Conservation (phyloP, 2,329 filamentous ascomycete species). For the Samsoniella hepiali region DNA sequence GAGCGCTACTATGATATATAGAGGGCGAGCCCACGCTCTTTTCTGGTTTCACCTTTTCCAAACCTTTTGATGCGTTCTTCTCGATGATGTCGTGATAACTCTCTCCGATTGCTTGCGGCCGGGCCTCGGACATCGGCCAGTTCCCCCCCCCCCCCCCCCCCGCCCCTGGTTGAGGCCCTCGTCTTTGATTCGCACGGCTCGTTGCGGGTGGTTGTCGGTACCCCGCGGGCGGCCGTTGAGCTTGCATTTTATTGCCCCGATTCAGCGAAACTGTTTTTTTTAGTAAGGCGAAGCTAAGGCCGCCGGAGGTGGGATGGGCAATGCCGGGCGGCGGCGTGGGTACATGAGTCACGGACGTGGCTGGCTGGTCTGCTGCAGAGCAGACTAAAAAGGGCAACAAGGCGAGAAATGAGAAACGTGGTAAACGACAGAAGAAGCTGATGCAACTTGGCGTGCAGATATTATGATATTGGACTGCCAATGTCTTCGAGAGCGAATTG, state of each 20-base stretch:
- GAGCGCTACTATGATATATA: conserved; percentile 1
- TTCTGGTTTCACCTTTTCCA: background rate
- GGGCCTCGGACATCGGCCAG: too few relatives aligned
- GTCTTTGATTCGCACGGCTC: background rate
- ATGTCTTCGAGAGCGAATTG: too few relatives aligned
- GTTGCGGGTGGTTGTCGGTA: background rate
- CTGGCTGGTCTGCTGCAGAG: too few relatives aligned
- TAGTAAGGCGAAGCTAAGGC: background rate
- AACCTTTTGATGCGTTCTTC: too few relatives aligned
- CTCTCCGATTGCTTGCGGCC: too few relatives aligned
- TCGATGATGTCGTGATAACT: too few relatives aligned
- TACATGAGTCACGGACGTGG: background rate
- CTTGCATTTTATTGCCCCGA: background rate
- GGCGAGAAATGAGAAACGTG: too few relatives aligned
- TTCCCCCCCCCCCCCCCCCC: too few relatives aligned
- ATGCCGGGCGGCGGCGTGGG: background rate
- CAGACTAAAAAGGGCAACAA: too few relatives aligned
- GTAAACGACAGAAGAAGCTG: too few relatives aligned
- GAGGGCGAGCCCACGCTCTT: background rate
- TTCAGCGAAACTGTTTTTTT: background rate
- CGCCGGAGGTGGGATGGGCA: background rate
- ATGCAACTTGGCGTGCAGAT: too few relatives aligned
- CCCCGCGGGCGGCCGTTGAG: background rate
- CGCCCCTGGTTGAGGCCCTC: background rate
- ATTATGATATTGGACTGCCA: too few relatives aligned